Evolutionary conservation across 2,329 filamentous ascomycete species (phyloP).

Genomic region (Colletotrichum lini): DNA sequence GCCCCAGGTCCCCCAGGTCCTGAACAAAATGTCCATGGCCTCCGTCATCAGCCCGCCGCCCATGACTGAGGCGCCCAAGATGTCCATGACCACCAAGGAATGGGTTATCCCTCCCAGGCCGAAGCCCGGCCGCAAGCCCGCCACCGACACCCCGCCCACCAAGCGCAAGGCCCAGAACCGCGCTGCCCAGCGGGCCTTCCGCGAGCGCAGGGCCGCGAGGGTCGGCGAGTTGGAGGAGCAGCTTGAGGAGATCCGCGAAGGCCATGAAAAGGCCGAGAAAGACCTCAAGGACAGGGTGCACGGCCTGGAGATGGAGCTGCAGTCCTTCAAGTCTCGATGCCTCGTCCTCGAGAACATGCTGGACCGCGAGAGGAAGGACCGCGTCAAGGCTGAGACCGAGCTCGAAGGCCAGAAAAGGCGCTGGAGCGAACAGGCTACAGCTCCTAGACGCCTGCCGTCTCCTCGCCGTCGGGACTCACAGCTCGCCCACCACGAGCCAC

Average conservation of each 20-base stretch:
- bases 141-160: slow-evolving; percentile 91
- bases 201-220: slow-evolving; percentile 87
- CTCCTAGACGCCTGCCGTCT: slow-evolving; percentile 46
- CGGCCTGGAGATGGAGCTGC: slow-evolving; percentile 75
- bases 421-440: slow-evolving; percentile 29
- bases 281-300: slow-evolving; percentile 71
- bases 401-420: slow-evolving; percentile 49
- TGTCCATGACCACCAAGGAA: slow-evolving; percentile 83
- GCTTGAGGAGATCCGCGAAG: slow-evolving; percentile 72
- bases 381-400: slow-evolving; percentile 60
- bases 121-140: slow-evolving; percentile 93
- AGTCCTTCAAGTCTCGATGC: slow-evolving; percentile 75
- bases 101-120: slow-evolving; percentile 88
- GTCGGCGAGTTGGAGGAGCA: slow-evolving; percentile 83
- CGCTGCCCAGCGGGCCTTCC: slow-evolving; percentile 90
- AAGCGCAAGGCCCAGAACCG: slow-evolving; percentile 97
- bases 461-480: slow-evolving; percentile 33
- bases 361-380: slow-evolving; percentile 68
- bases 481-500: slow-evolving; percentile 40
- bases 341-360: slow-evolving; percentile 75
- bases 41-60: slow-evolving; percentile 60
- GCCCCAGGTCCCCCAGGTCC: slow-evolving; percentile 48
- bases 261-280: slow-evolving; percentile 69
- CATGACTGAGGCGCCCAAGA: slow-evolving; percentile 59
- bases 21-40: slow-evolving; percentile 63